A percentile compares a stretch with the other conserved stretches of the same genome.
These are phyloP conservation scores for Colletotrichum caudatum DNA, from an alignment of 2,329 filamentous ascomycete species.

Conservation along the genomic window DNA sequence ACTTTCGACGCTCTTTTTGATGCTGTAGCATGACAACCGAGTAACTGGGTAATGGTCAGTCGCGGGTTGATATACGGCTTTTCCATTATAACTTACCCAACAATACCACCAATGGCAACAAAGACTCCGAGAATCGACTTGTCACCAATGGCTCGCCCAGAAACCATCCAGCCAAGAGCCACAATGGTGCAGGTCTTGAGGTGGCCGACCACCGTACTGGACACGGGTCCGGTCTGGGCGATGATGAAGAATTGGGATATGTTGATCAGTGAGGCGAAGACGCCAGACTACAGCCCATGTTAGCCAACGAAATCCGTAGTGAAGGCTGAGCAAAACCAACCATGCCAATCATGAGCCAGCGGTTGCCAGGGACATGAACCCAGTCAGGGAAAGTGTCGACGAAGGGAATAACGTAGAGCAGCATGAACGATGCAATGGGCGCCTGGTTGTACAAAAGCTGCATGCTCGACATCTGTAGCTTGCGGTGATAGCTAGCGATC, in stretches of 20 bases:
- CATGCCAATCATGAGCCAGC: conserved; percentile 70
- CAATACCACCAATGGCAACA: conserved; percentile 68
- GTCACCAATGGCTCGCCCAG: conserved; percentile 67
- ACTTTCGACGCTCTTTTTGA: conserved; percentile 45
- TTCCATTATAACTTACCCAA: conserved; percentile 60
- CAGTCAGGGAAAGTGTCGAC: conserved; percentile 72
- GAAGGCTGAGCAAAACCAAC: conserved; percentile 54
- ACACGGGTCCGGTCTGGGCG: conserved; percentile 71
- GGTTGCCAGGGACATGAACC: conserved; percentile 61
- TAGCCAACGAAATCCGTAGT: not conserved
- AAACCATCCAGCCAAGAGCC: conserved; percentile 70
- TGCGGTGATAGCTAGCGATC: conserved; percentile 75
- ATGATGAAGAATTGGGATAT: conserved; percentile 74
- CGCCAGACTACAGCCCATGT: conserved; percentile 62
- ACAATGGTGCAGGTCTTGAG: conserved; percentile 75
- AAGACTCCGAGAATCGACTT: conserved; percentile 67
- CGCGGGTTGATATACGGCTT: not conserved
- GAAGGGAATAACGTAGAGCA: conserved; percentile 75
- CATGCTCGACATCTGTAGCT: conserved; percentile 75
- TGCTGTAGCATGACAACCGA: conserved; percentile 62
- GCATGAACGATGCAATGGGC: conserved; percentile 70
- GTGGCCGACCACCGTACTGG: conserved; percentile 74
- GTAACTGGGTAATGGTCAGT: conserved; percentile 52
- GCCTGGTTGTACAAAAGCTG: conserved; percentile 78
- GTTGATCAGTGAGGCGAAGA: conserved; percentile 74